phyloP scores from a whole-genome alignment of 176 grass and related monocot genomes.

The Alopecurus myosuroides region DNA sequence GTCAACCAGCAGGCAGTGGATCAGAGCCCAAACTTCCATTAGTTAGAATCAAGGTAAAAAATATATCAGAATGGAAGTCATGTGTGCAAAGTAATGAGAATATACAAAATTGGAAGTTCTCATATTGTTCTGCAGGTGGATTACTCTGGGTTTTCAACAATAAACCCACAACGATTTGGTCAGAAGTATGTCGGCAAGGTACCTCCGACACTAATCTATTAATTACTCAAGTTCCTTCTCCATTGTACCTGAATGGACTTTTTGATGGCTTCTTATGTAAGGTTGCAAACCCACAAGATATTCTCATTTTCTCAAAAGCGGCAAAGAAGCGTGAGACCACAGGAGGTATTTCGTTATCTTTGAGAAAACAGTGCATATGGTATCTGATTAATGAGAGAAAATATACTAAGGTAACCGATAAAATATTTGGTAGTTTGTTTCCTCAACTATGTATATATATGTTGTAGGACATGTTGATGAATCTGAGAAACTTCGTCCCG shows the following conservation, averaged over 20 bases:
- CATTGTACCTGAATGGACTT: conserved; percentile 18
- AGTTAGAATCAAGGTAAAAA: conserved; percentile 84
- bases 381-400: conserved; percentile 3
- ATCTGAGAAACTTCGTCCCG: conserved; percentile 81
- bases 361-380: background rate
- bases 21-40: conserved; percentile 77
- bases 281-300: conserved; percentile 99
- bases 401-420: background rate
- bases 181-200: conserved; percentile 97
- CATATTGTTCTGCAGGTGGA: conserved; percentile 62
- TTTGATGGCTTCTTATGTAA: conserved; percentile 36
- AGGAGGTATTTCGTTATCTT: conserved; percentile 59
- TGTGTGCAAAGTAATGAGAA: background rate
- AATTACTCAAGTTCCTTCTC: conserved; percentile 9
- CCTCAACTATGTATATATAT: conserved; percentile 16
- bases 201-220: conserved; percentile 10
- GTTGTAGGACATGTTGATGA: conserved; percentile 75
- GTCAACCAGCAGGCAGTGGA: conserved; percentile 37
- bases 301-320: conserved; percentile 94
- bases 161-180: conserved; percentile 93
- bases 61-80: background rate
- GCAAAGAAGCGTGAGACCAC: conserved; percentile 60
- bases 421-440: conserved; percentile 17
- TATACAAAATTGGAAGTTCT: conserved; percentile 7
- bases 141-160: conserved; percentile 95